Evolutionary conservation across 164 flowering plant species (phyloP), one percentile per base, ranked within the genome.

Genomic region (Magnolia kwangsiensis): DNA sequence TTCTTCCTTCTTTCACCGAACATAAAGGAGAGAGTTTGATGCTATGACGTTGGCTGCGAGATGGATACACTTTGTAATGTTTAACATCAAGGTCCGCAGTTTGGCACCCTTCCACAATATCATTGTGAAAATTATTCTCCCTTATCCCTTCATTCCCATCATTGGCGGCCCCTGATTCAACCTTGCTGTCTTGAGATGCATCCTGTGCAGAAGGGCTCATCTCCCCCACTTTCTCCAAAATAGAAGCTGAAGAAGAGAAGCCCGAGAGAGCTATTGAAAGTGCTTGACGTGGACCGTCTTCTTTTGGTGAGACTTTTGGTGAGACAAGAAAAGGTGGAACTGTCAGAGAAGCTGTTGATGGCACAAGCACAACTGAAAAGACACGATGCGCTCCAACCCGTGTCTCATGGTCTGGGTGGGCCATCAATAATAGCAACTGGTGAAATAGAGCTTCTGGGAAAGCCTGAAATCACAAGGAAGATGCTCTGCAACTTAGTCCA

Each of bases 391-490:
- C 97, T 51, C 88, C 88, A 81, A 89, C 85, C 70, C 97, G 87
- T 27, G 92, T 89, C 81, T 90, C 96, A 81, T 82, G 82, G 72
- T 95, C 97, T n/a, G 92, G 89, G 76, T 90, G 96, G 24, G 84
- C 85, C 98, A 95, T 95, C 73, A 91, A 90, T 58, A 87, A 63
- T 31, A 95, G 90, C 82, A 95, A 82, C 77, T 91, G 97, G 70
- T 91, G 96, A 84, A 95, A 92, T 71, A 95, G 80, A 74, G 94
- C 91, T 78, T 95, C 98, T 49, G 98, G 97, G 75, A 94, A 94
- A 50, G 91, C 90, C 98, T 94, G 90, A 81, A 82, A 79, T 10
- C 74, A 20, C 20, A 23, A 45, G 24, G 63, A 81, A 51, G 19
- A 70, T 29, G 58, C 74, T 31, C 70, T 51, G 8, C 70, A 71